Percentiles rank a stretch among this genome's conserved stretches.
Evolutionary conservation across 768 basidiomycete genomes (phyloP).

Genomic region (Hebeloma cylindrosporum): DNA sequence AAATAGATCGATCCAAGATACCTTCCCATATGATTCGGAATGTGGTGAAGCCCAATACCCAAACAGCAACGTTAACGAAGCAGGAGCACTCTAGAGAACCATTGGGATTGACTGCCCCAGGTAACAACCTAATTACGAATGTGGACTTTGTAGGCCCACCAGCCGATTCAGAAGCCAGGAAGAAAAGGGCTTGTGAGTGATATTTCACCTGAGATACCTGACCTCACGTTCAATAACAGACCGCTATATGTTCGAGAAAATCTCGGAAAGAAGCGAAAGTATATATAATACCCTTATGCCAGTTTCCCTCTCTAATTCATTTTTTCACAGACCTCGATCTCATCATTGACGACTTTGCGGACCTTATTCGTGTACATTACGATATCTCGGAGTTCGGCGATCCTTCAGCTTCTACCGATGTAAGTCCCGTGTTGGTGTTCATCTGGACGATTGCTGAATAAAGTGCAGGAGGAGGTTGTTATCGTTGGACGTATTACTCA

Average conservation of each 20-base stretch:
- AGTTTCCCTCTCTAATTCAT: slow-evolving; percentile 1
- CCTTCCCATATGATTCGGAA: slow-evolving; percentile 28
- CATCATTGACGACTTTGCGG: slow-evolving; percentile 83
- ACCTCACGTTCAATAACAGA: slow-evolving; percentile 37
- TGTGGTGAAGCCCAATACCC: slow-evolving; percentile 14
- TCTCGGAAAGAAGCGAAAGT: slow-evolving; percentile 84
- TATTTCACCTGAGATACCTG: neutral
- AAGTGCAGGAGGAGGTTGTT: slow-evolving; percentile 56
- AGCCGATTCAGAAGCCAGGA: slow-evolving; percentile 35
- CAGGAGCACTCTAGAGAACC: slow-evolving; percentile 33
- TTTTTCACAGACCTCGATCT: slow-evolving; percentile 70
- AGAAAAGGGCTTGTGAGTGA: slow-evolving; percentile 58
- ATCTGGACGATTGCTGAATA: slow-evolving; percentile 5
- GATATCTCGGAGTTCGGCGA: slow-evolving; percentile 74
- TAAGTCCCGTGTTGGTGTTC: slow-evolving; percentile 23
- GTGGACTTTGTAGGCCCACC: slow-evolving; percentile 43
- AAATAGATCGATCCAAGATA: slow-evolving; percentile 37
- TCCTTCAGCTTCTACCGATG: slow-evolving; percentile 49
- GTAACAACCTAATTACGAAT: slow-evolving; percentile 12
- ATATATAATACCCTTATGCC: slow-evolving; percentile 10
- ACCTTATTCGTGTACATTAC: slow-evolving; percentile 70
- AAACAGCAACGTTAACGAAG: slow-evolving; percentile 31
- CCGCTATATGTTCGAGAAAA: slow-evolving; percentile 95
- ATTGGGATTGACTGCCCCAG: slow-evolving; percentile 26
- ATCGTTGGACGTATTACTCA: slow-evolving; percentile 74